Evolutionary conservation across 1,284 basidiomycete species (phyloP).

Genomic region (Dichomitus squalens): DNA sequence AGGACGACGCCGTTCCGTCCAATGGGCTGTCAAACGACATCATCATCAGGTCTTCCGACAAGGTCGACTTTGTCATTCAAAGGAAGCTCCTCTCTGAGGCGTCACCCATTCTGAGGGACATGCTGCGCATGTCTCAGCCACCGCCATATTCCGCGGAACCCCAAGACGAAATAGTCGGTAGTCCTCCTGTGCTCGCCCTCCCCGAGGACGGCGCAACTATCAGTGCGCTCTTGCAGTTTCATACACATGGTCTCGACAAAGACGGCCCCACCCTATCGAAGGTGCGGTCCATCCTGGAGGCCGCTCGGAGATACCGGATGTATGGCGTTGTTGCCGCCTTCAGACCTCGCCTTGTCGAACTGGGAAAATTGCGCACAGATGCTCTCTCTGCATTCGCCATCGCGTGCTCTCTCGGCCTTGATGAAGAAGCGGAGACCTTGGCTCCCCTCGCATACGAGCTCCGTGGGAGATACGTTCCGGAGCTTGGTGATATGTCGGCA

Average conservation of each 20-base stretch:
- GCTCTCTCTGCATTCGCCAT: slow-evolving; percentile 36
- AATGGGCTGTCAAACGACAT: too few species aligned
- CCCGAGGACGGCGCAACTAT: slow-evolving; percentile 14
- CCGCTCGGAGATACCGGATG: slow-evolving; percentile 24
- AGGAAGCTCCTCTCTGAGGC: slow-evolving; percentile 21
- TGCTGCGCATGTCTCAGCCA: slow-evolving; percentile 23
- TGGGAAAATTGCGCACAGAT: slow-evolving; percentile 15
- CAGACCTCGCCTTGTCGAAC: slow-evolving; percentile 23
- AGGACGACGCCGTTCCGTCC: too few species aligned
- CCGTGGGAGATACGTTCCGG: slow-evolving; percentile 12
- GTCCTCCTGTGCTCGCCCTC: slow-evolving; percentile 16
- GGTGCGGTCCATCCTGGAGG: slow-evolving; percentile 17
- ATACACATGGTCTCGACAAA: slow-evolving; percentile 24
- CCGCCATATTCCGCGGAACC: slow-evolving; percentile 2
- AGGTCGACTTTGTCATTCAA: slow-evolving; percentile 23
- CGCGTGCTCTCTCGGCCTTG: slow-evolving; percentile 33
- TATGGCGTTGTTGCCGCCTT: slow-evolving; percentile 14
- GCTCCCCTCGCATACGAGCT: slow-evolving; percentile 15
- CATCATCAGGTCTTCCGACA: slow-evolving; percentile 23
- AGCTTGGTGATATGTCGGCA: slow-evolving; percentile 17
- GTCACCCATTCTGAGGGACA: slow-evolving; percentile 24
- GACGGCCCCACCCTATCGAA: slow-evolving; percentile 19
- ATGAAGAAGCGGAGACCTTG: slow-evolving; percentile 14
- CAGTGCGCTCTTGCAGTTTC: slow-evolving; percentile 18
- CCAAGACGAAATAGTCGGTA: slow-evolving; percentile 9